Evolutionary conservation across 306 rosid species (phyloP).

Genomic region (Quercus cerris): DNA sequence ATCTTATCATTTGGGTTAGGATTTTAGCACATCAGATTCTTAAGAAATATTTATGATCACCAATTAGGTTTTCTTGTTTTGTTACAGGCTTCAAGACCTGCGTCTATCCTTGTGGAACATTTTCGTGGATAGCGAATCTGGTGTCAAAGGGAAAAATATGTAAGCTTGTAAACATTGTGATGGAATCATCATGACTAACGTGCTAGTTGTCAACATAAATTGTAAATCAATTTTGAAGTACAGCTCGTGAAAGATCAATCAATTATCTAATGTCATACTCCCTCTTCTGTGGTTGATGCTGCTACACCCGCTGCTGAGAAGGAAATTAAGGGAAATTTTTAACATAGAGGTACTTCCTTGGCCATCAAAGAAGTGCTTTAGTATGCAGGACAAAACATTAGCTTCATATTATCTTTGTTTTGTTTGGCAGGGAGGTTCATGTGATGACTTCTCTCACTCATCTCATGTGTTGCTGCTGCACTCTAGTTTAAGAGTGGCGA

Average conservation of each 20-base stretch:
- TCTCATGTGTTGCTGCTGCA: slow-evolving; percentile 41
- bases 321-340: slow-evolving; percentile 23
- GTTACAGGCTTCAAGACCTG: slow-evolving; percentile 35
- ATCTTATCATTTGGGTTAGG: not conserved
- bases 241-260: slow-evolving; percentile 32
- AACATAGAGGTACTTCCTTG: slow-evolving; percentile 25
- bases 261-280: slow-evolving; percentile 26
- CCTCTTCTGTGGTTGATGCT: not conserved
- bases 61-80: not conserved
- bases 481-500: slow-evolving; percentile 38
- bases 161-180: slow-evolving; percentile 1
- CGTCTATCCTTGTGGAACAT: slow-evolving; percentile 42
- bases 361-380: not conserved
- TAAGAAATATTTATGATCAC: not conserved
- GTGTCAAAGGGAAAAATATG: slow-evolving; percentile 23
- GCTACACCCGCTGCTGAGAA: not conserved
- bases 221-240: not conserved
- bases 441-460: slow-evolving; percentile 36
- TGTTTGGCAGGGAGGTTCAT: slow-evolving; percentile 23
- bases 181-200: not conserved
- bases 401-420: not conserved
- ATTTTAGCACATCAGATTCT: not conserved
- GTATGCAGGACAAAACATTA: not conserved
- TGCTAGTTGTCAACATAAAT: not conserved
- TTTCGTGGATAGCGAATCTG: slow-evolving; percentile 32